Percentiles rank a stretch among this genome's conserved stretches.
Evolutionary conservation across 495 filamentous ascomycete species (phyloP).

Genomic region (Aspergillus asperescens): DNA sequence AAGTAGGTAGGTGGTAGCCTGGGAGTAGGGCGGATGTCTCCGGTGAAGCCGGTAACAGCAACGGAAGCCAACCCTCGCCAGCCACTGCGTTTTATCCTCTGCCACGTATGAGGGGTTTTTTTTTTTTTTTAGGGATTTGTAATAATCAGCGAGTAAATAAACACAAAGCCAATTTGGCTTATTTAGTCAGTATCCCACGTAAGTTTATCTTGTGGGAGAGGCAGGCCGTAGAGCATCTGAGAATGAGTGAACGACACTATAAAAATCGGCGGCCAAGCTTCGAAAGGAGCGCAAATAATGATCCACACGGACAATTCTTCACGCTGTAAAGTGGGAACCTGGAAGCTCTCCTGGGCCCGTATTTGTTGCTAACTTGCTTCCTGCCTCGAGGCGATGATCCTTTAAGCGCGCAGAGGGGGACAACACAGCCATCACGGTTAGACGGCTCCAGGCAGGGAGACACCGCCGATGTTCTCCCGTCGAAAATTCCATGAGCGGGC

Average conservation of each 20-base stretch:
- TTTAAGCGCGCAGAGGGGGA: constrained; percentile 11
- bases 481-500: constrained; percentile 28
- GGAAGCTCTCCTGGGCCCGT: constrained; percentile 2
- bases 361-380: background rate
- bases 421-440: background rate
- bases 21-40: constrained; percentile 1
- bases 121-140: background rate
- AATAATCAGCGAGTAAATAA: background rate
- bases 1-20: constrained; percentile 13
- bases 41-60: background rate
- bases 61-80: constrained; percentile 1
- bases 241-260: background rate
- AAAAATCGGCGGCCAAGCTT: constrained; percentile 22
- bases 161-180: background rate
- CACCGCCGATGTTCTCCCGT: constrained; percentile 18
- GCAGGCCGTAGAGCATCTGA: background rate
- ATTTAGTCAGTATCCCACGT: background rate
- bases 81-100: constrained; percentile 8
- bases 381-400: background rate
- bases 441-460: background rate
- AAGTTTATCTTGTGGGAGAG: background rate
- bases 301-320: constrained; percentile 22
- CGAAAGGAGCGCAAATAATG: constrained; percentile 9
- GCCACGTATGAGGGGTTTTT: constrained; percentile 13
- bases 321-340: constrained; percentile 7